A percentile compares a stretch with the other conserved stretches of the same genome.
Evolutionary conservation across 2,329 filamentous ascomycete genomes (phyloP).

Genomic region (Sclerotiophoma versabilis): DNA sequence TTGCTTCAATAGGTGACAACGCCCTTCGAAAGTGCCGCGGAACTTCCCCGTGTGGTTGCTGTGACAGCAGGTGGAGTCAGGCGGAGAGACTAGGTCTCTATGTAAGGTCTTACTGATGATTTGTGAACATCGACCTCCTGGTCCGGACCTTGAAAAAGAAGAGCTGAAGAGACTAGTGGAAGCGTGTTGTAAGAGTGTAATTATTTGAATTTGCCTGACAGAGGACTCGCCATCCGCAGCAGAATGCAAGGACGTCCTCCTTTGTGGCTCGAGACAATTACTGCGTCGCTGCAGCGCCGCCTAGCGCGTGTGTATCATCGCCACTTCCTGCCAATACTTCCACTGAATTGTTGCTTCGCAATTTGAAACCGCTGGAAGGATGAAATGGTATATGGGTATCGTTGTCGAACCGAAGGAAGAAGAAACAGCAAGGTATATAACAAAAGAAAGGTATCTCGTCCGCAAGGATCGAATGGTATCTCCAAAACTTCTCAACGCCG

Average conservation of each 20-base stretch:
- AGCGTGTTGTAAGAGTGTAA: slow-evolving; percentile 3
- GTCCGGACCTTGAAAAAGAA: background rate
- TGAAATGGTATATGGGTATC: slow-evolving; percentile 48
- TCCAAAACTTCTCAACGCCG: slow-evolving; percentile 35
- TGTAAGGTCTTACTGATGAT: slow-evolving; percentile 4
- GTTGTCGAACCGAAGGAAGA: slow-evolving; percentile 38
- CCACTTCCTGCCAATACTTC: slow-evolving; percentile 25
- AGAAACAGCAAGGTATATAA: slow-evolving; percentile 29
- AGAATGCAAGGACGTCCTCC: slow-evolving; percentile 13
- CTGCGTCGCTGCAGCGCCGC: slow-evolving; percentile 22
- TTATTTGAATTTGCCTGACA: slow-evolving; percentile 10
- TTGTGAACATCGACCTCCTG: background rate
- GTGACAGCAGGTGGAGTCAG: slow-evolving; percentile 1
- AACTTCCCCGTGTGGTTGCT: background rate
- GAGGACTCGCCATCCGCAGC: slow-evolving; percentile 1
- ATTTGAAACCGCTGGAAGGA: slow-evolving; percentile 34
- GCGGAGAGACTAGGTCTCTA: background rate
- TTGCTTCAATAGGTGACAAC: background rate
- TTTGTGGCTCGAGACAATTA: slow-evolving; percentile 28
- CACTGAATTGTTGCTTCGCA: slow-evolving; percentile 32
- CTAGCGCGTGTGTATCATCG: slow-evolving; percentile 23
- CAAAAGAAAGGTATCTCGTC: slow-evolving; percentile 33
- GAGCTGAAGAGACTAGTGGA: background rate
- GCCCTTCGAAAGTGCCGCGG: background rate
- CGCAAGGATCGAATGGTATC: slow-evolving; percentile 38